Conservation (phyloP, 805 yeast genomes). For the Suhomyces vadensis region DNA sequence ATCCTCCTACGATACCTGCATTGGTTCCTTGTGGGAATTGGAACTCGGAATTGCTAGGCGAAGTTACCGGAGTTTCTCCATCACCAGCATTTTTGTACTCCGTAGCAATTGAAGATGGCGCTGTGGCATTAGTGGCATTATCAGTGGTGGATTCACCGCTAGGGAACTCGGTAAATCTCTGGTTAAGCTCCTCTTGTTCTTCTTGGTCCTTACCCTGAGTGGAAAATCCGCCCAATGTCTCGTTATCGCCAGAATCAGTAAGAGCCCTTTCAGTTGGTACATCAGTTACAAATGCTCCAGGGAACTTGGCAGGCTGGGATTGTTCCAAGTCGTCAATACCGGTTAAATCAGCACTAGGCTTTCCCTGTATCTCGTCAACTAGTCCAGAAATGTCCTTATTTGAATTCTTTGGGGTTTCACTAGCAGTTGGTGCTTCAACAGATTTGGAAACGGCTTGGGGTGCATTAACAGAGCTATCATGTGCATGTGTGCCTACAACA, state of each 20-base stretch:
- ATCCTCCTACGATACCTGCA: slow-evolving; percentile 37
- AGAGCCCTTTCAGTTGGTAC: slow-evolving; percentile 7
- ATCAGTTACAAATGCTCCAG: background rate
- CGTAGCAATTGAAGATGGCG: slow-evolving; percentile 36
- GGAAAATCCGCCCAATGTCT: background rate
- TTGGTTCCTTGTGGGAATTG: slow-evolving; percentile 38
- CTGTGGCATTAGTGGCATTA: slow-evolving; percentile 29
- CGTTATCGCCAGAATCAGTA: background rate
- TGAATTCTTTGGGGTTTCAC: background rate
- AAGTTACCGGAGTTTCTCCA: slow-evolving; percentile 48
- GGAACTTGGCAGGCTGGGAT: slow-evolving; percentile 3
- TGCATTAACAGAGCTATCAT: background rate
- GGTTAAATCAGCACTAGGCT: slow-evolving; percentile 29
- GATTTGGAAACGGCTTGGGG: background rate
- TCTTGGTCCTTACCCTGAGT: slow-evolving; percentile 13
- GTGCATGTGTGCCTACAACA: background rate
- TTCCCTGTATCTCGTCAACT: slow-evolving; percentile 30
- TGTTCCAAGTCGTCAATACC: slow-evolving; percentile 24
- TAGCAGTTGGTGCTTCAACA: background rate
- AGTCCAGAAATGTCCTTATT: slow-evolving; percentile 11
- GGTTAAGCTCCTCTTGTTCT: slow-evolving; percentile 17
- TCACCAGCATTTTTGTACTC: slow-evolving; percentile 28
- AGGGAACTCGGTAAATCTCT: slow-evolving; percentile 38
- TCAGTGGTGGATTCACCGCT: slow-evolving; percentile 22
- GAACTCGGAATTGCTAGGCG: slow-evolving; percentile 51